Evolutionary conservation across 1,284 basidiomycete species (phyloP).

Genomic region (Irpex lacteus): DNA sequence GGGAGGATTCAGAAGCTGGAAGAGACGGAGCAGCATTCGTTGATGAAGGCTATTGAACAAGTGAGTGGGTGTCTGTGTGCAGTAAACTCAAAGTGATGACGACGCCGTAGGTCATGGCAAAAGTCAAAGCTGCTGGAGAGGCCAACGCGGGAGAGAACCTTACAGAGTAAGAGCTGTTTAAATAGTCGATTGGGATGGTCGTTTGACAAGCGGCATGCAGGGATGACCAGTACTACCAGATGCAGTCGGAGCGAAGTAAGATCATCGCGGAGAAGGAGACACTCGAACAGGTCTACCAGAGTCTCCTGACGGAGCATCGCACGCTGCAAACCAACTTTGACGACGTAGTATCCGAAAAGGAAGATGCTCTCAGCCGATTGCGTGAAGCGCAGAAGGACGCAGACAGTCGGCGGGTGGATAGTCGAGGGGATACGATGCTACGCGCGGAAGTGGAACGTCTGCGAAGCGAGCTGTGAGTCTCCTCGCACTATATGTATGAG

Average conservation of each 20-base stretch:
- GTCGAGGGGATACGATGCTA: constrained; percentile 69
- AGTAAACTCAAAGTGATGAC: constrained; percentile 6
- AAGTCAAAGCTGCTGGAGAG: constrained; percentile 48
- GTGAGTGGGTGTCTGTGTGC: constrained; percentile 34
- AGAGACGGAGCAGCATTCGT: constrained; percentile 76
- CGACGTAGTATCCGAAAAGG: constrained; percentile 68
- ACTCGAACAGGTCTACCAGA: constrained; percentile 74
- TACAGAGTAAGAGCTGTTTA: constrained; percentile 56
- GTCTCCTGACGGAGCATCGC: constrained; percentile 76
- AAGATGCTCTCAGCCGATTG: constrained; percentile 60
- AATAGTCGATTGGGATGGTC: not conserved
- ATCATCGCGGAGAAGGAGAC: constrained; percentile 77
- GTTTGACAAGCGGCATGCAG: constrained; percentile 32
- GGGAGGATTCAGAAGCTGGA: constrained; percentile 79
- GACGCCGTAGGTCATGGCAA: constrained; percentile 64
- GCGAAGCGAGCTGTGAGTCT: constrained; percentile 73
- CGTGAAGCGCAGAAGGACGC: constrained; percentile 55
- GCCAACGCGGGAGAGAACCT: constrained; percentile 53
- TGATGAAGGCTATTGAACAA: constrained; percentile 88
- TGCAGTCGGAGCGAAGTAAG: constrained; percentile 76
- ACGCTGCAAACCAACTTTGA: constrained; percentile 68
- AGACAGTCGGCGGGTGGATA: constrained; percentile 53
- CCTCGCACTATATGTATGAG: not conserved
- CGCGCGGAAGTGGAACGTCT: constrained; percentile 79
- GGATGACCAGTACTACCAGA: constrained; percentile 82